Evolutionary conservation across 2,329 filamentous ascomycete genomes (phyloP).

Genomic region (Colletotrichum tabaci): DNA sequence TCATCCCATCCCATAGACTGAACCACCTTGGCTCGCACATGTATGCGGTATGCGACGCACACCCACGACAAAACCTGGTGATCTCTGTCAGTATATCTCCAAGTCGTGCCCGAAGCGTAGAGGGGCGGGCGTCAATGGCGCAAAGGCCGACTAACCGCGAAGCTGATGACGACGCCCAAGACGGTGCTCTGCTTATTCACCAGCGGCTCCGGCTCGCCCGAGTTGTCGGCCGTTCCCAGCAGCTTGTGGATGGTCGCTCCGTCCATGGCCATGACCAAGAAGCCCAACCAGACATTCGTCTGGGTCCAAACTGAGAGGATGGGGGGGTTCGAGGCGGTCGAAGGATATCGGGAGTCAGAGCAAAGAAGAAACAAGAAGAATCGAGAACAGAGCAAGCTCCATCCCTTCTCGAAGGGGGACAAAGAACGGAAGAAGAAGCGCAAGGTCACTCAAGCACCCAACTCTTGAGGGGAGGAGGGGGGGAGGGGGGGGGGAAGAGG

Average conservation of each 20-base stretch:
- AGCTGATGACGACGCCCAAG: constrained; percentile 49
- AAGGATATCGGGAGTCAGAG: constrained; percentile 3
- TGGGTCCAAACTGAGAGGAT: neutral
- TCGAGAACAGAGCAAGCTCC: constrained; percentile 22
- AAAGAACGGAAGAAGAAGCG: constrained; percentile 6
- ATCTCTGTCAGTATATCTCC: neutral
- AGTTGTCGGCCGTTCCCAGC: constrained; percentile 36
- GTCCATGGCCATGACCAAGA: constrained; percentile 29
- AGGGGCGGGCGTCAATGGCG: no score
- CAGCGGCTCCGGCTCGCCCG: constrained; percentile 48
- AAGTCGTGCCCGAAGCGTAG: no score
- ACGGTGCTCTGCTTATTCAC: constrained; percentile 49
- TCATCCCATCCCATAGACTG: constrained; percentile 54
- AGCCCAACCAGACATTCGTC: constrained; percentile 1
- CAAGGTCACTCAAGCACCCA: neutral
- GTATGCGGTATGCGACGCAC: constrained; percentile 49
- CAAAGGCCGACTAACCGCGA: constrained; percentile 44
- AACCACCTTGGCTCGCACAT: constrained; percentile 47
- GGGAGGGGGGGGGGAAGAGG: no score
- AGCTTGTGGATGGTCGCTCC: constrained; percentile 15
- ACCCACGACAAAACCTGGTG: constrained; percentile 49
- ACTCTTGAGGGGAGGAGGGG: no score
- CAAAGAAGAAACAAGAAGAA: neutral
- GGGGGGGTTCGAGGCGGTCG: neutral
- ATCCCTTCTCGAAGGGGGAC: constrained; percentile 15